phyloP scores from a whole-genome alignment of 1,284 basidiomycete species.

The Leccinum pachyderme region DNA sequence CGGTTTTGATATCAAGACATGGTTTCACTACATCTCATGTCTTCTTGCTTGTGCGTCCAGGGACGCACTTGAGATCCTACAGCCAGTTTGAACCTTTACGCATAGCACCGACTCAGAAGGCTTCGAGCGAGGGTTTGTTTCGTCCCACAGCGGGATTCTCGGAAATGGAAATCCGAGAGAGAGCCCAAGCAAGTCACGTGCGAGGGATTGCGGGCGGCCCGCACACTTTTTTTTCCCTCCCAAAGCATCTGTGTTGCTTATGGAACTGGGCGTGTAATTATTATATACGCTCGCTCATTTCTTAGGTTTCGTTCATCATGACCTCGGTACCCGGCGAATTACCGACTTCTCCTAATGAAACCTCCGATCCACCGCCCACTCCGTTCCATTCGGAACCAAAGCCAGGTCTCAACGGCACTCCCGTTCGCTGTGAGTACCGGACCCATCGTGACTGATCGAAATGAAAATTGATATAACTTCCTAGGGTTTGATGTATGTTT shows the following conservation, averaged over 20 bases:
- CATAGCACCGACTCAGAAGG: background rate
- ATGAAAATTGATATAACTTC: conserved; percentile 2
- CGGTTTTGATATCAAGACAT: conserved; percentile 1
- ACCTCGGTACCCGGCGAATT: conserved; percentile 16
- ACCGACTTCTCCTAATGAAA: conserved; percentile 34
- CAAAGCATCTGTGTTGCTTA: conserved; percentile 1
- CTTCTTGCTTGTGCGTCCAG: background rate
- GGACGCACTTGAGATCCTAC: conserved; percentile 18
- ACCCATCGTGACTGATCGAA: background rate
- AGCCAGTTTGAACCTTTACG: conserved; percentile 7
- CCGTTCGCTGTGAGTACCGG: conserved; percentile 39
- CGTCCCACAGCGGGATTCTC: background rate
- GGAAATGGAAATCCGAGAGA: background rate
- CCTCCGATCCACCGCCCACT: conserved; percentile 31
- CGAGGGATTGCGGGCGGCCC: no score
- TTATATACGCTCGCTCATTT: background rate
- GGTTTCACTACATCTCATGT: background rate
- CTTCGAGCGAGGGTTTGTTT: background rate
- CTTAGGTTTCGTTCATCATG: conserved; percentile 14
- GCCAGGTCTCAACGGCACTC: conserved; percentile 39
- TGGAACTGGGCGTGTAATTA: conserved; percentile 1
- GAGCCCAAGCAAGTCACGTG: background rate
- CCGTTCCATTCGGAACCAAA: conserved; percentile 33
- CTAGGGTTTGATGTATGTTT: conserved; percentile 51
- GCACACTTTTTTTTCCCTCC: background rate